Percentiles rank a stretch among this genome's conserved stretches.
These are phyloP conservation scores for Marasmius sp. DNA, from an alignment of 1,284 basidiomycete genomes.

Conservation along the genomic window DNA sequence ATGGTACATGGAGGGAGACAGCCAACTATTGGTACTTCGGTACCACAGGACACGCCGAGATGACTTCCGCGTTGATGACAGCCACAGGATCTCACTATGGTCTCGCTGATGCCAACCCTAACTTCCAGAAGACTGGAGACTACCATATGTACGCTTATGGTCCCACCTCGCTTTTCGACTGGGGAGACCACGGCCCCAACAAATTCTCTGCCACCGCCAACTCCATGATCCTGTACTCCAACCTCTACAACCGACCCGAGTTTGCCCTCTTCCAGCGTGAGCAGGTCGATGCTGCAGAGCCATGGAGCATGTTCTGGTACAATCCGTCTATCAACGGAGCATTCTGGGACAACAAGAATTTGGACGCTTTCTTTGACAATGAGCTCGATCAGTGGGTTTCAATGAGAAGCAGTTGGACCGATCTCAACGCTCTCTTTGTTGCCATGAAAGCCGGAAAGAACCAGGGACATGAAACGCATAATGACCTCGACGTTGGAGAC, in stretches of 20 bases:
- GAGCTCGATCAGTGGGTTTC: slow-evolving; percentile 80
- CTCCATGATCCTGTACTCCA: slow-evolving; percentile 70
- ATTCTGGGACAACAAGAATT: slow-evolving; percentile 85
- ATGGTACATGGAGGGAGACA: slow-evolving; percentile 96
- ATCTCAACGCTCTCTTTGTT: slow-evolving; percentile 79
- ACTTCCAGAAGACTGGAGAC: slow-evolving; percentile 74
- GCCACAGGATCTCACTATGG: slow-evolving; percentile 86
- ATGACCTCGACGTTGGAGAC: slow-evolving; percentile 90
- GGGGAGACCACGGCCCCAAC: slow-evolving; percentile 94
- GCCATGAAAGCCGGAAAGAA: slow-evolving; percentile 86
- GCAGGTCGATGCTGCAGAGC: slow-evolving; percentile 85
- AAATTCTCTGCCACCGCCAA: slow-evolving; percentile 88
- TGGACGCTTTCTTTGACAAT: slow-evolving; percentile 84
- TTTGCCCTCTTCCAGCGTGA: slow-evolving; percentile 94
- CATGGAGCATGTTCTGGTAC: slow-evolving; percentile 99
- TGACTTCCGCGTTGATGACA: slow-evolving; percentile 79
- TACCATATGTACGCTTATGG: slow-evolving; percentile 93
- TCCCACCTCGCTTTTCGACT: slow-evolving; percentile 86
- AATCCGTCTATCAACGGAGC: slow-evolving; percentile 80
- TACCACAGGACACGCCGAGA: slow-evolving; percentile 91
- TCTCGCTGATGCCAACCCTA: slow-evolving; percentile 69
- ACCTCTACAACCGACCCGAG: slow-evolving; percentile 65
- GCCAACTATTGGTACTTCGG: slow-evolving; percentile 97
- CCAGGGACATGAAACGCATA: slow-evolving; percentile 86
- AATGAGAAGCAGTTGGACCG: slow-evolving; percentile 93